A percentile compares a stretch with the other conserved stretches of the same genome.
phyloP scores from a whole-genome alignment of 2,329 filamentous ascomycete species.

The Ophiostoma himal-ulmi region DNA sequence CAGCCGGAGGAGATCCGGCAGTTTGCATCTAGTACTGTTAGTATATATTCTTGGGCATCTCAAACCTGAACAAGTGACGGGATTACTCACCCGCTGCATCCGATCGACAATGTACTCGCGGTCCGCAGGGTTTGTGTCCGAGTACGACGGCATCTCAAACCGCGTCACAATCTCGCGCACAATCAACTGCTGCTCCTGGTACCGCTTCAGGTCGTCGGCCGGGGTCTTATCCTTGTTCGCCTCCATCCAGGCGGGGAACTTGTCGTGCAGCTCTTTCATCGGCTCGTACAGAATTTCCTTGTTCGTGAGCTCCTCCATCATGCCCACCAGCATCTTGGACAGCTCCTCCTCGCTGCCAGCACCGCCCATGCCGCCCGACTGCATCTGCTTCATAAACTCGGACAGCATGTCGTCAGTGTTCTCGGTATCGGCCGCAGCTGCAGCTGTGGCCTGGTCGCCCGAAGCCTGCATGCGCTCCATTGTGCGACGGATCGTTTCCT shows the following conservation, averaged over 20 bases:
- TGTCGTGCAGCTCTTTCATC: conserved; percentile 93
- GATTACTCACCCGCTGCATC: conserved; percentile 80
- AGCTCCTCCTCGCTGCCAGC: conserved; percentile 72
- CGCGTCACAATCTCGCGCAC: conserved; percentile 82
- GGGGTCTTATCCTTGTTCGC: conserved; percentile 64
- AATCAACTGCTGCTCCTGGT: conserved; percentile 70
- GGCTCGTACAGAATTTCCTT: conserved; percentile 98
- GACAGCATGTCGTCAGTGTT: conserved; percentile 73
- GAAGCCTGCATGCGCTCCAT: conserved; percentile 96
- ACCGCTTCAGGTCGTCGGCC: conserved; percentile 69
- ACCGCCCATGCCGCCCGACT: conserved; percentile 51
- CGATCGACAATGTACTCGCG: conserved; percentile 90
- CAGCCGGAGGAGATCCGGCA: conserved; percentile 80
- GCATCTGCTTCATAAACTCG: conserved; percentile 89
- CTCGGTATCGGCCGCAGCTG: conserved; percentile 54
- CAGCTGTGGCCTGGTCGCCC: conserved; percentile 76
- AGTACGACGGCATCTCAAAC: conserved; percentile 78
- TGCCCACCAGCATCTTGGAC: conserved; percentile 88
- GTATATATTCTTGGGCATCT: not conserved
- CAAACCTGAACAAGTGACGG: not conserved
- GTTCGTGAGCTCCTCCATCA: conserved; percentile 99
- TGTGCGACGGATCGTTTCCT: conserved; percentile 85
- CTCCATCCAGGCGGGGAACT: conserved; percentile 84
- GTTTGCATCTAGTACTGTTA: conserved; percentile 76
- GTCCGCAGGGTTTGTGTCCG: conserved; percentile 73